Conservation (phyloP, 1,284 basidiomycete genomes). For the Cutaneotrichosporon sp. region DNA sequence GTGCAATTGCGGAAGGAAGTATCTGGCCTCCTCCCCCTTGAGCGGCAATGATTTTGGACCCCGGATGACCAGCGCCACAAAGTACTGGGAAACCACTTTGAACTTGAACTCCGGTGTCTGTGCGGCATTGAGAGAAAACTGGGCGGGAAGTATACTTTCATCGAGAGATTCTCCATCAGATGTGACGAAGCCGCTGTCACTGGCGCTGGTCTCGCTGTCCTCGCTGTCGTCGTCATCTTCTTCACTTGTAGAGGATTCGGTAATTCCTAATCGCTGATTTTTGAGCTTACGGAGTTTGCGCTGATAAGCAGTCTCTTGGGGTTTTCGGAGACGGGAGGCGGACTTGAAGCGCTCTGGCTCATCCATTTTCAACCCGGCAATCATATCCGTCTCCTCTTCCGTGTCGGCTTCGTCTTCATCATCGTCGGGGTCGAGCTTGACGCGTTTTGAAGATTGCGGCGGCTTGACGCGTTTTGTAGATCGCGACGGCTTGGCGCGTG, state of each 20-base stretch:
- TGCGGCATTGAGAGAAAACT: constrained; percentile 70
- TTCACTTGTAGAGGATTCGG: constrained; percentile 5
- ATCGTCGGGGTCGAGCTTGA: constrained; percentile 22
- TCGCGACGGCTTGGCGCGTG: too few relatives aligned
- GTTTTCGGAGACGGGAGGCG: constrained; percentile 46
- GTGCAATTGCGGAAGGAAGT: constrained; percentile 20
- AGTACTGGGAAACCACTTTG: constrained; percentile 70
- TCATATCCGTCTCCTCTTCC: constrained; percentile 53
- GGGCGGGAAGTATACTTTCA: constrained; percentile 57
- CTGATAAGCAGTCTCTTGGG: constrained; percentile 26
- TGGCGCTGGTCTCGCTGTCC: constrained; percentile 33
- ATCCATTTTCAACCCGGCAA: constrained; percentile 56
- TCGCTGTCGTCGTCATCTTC: constrained; percentile 28
- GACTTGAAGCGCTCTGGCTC: constrained; percentile 48
- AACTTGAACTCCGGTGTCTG: constrained; percentile 51
- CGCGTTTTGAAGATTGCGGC: neutral
- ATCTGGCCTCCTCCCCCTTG: constrained; percentile 17
- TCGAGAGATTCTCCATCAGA: constrained; percentile 58
- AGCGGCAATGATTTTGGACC: constrained; percentile 24
- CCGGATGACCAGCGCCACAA: constrained; percentile 68
- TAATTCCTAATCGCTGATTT: constrained; percentile 17
- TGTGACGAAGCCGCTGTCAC: constrained; percentile 60
- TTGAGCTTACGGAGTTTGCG: constrained; percentile 36
- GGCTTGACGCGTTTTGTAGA: too few relatives aligned
- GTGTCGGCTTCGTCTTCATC: constrained; percentile 26